Conservation (phyloP, 192 early-diverging fungal genomes). For the Physocladia obscura region DNA sequence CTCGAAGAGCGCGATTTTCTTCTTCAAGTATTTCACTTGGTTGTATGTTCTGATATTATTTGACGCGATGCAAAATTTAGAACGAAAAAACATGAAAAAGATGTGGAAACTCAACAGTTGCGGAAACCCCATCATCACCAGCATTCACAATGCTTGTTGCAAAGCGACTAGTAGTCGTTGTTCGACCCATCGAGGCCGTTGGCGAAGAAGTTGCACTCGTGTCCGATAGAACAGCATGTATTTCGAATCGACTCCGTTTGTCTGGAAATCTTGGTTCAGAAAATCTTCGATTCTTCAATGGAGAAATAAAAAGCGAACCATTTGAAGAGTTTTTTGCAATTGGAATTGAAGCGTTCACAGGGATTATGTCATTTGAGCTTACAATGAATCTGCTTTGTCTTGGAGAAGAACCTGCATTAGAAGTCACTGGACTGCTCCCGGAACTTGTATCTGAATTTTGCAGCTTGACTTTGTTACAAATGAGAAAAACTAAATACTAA, state of each 20-base stretch:
- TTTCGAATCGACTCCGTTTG: constrained; percentile 24
- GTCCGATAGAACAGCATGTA: not conserved
- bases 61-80: no score
- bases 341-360: not conserved
- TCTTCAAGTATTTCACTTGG: no score
- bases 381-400: constrained; percentile 43
- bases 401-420: constrained; percentile 1
- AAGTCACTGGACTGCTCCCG: not conserved
- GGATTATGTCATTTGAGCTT: constrained; percentile 8
- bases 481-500: constrained; percentile 18
- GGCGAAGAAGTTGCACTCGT: not conserved
- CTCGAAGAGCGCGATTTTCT: constrained; percentile 15
- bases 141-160: not conserved
- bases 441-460: constrained; percentile 6
- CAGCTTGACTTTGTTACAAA: constrained; percentile 25
- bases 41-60: no score
- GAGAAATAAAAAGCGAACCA: not conserved
- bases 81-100: no score
- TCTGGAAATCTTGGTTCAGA: no score
- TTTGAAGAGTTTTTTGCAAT: not conserved
- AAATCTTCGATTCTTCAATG: no score
- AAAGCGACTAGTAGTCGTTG: not conserved
- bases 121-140: not conserved
- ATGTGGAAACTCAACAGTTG: no score
- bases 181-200: not conserved